Conservation (phyloP, 176 grass and related monocot species). For the Musa beccarii region DNA sequence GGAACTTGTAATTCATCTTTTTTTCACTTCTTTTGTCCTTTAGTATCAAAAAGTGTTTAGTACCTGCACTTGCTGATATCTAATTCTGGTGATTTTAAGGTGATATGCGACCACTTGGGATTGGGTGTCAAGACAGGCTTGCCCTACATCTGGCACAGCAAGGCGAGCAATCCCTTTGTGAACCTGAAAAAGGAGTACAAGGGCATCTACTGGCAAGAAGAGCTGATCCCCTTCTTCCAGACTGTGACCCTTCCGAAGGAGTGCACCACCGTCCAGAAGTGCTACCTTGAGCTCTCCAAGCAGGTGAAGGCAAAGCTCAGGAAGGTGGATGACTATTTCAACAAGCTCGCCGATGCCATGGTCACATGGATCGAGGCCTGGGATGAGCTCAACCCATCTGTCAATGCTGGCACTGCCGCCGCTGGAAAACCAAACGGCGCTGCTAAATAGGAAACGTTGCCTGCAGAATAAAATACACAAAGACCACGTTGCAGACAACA, state of each 20-base stretch:
- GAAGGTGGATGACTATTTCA: constrained; percentile 52
- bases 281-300: constrained; percentile 56
- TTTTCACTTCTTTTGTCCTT: too few relatives aligned
- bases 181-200: neutral
- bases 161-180: neutral
- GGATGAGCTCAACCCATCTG: constrained; percentile 50
- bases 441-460: neutral
- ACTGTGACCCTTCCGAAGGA: constrained; percentile 35
- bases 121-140: neutral
- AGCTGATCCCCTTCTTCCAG: neutral
- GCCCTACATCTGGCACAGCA: neutral
- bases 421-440: neutral
- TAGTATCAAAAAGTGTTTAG: too few relatives aligned
- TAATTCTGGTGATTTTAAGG: neutral
- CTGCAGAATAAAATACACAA: too few relatives aligned
- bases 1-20: too few relatives aligned
- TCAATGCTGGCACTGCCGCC: neutral
- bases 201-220: neutral
- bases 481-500: too few relatives aligned
- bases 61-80: too few relatives aligned
- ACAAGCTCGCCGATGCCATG: constrained; percentile 55
- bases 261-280: constrained; percentile 41
- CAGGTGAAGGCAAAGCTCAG: constrained; percentile 38
- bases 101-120: constrained; percentile 1
- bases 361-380: constrained; percentile 69